These are phyloP conservation scores for Ogataea minuta DNA, from an alignment of 805 yeast species.

Conservation along the genomic window DNA sequence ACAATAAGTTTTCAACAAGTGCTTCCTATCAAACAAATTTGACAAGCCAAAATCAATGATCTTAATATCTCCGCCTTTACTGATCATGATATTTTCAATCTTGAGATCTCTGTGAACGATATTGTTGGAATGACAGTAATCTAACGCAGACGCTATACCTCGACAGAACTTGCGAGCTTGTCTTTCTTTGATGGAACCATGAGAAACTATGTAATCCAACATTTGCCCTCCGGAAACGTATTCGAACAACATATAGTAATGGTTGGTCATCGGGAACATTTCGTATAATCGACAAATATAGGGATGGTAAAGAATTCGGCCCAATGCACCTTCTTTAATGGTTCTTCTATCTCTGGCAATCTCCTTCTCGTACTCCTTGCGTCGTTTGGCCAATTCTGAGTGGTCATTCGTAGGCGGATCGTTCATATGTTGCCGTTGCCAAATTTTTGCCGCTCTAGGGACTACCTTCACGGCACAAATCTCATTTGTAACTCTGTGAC, in stretches of 20 bases:
- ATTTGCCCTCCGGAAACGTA: slow-evolving; percentile 97
- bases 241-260: slow-evolving; percentile 95
- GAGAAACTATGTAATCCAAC: slow-evolving; percentile 95
- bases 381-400: slow-evolving; percentile 56
- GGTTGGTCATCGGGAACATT: slow-evolving; percentile 94
- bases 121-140: slow-evolving; percentile 89
- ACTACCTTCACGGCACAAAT: slow-evolving; percentile 92
- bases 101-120: slow-evolving; percentile 96
- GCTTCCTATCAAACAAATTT: slow-evolving; percentile 71
- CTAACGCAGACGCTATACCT: slow-evolving; percentile 90
- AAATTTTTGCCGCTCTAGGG: slow-evolving; percentile 80
- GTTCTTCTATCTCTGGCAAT: slow-evolving; percentile 89
- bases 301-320: slow-evolving; percentile 85
- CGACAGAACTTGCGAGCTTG: slow-evolving; percentile 94
- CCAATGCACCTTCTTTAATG: slow-evolving; percentile 91
- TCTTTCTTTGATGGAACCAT: slow-evolving; percentile 89
- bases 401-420: slow-evolving; percentile 64
- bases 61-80: slow-evolving; percentile 89
- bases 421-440: slow-evolving; percentile 66
- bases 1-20: slow-evolving; percentile 86
- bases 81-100: slow-evolving; percentile 93
- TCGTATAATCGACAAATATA: slow-evolving; percentile 89
- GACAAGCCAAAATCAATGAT: slow-evolving; percentile 96
- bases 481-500: slow-evolving; percentile 75
- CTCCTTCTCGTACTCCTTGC: slow-evolving; percentile 76